These are phyloP conservation scores for Aspergillus puulaauensis DNA, from an alignment of 2,329 filamentous ascomycete species.

Conservation along the genomic window DNA sequence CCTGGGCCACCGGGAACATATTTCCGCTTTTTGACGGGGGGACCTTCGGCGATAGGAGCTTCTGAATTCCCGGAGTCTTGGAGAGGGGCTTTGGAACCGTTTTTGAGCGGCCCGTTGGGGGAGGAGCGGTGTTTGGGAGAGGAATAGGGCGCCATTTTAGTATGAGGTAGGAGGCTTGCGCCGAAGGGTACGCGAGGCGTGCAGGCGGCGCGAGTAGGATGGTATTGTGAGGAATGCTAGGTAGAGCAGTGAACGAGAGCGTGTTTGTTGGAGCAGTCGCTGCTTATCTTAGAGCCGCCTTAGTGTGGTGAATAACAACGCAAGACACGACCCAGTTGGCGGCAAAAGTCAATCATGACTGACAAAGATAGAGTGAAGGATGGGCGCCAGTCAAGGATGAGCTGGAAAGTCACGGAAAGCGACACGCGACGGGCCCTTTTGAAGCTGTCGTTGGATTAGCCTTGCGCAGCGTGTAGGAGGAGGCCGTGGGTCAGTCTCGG, in stretches of 20 bases:
- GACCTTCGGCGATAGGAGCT: conserved; percentile 48
- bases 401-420: neutral
- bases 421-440: neutral
- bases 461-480: conserved; percentile 10
- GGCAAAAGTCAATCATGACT: conserved; percentile 17
- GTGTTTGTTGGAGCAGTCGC: conserved; percentile 1
- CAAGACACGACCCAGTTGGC: conserved; percentile 2
- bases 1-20: conserved; percentile 87
- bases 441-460: conserved; percentile 1
- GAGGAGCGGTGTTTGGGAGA: conserved; percentile 25
- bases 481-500: conserved; percentile 6
- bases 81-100: conserved; percentile 31
- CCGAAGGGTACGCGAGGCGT: neutral
- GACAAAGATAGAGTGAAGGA: neutral
- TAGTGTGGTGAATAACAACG: conserved; percentile 12
- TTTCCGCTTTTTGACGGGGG: conserved; percentile 67
- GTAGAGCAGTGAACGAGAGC: neutral
- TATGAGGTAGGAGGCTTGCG: neutral
- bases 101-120: conserved; percentile 27
- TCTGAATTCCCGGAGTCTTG: conserved; percentile 32
- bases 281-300: conserved; percentile 15
- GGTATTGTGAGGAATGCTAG: neutral
- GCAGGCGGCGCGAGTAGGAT: neutral
- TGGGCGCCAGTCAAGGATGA: neutral
- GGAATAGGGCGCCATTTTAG: conserved; percentile 33